Evolutionary conservation across 2,329 filamentous ascomycete genomes (phyloP).

Genomic region (Colletotrichum neosansevieriae): DNA sequence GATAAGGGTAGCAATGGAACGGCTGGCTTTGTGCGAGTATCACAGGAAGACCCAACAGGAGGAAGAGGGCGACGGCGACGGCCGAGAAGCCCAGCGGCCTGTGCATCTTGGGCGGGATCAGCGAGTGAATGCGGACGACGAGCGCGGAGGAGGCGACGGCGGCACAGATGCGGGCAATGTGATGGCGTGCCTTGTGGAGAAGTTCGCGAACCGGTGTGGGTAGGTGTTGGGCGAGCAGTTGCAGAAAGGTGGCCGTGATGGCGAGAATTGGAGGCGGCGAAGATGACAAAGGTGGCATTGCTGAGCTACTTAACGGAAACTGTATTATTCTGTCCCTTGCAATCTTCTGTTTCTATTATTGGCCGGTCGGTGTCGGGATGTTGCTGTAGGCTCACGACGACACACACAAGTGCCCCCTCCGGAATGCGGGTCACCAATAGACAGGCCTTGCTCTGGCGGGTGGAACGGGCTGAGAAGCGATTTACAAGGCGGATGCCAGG

Average conservation of each 20-base stretch:
- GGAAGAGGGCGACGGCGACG: conserved; percentile 12
- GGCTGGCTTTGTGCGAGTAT: conserved; percentile 35
- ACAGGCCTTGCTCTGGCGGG: neutral
- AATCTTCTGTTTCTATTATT: conserved; percentile 10
- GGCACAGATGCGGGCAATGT: conserved; percentile 1
- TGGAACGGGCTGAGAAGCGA: conserved; percentile 1
- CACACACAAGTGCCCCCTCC: neutral
- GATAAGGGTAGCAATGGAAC: conserved; percentile 40
- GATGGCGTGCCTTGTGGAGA: conserved; percentile 17
- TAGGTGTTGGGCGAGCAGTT: conserved; percentile 33
- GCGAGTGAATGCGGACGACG: conserved; percentile 27
- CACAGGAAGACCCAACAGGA: conserved; percentile 32
- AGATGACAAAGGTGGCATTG: conserved; percentile 22
- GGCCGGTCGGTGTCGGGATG: conserved; percentile 7
- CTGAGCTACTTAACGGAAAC: conserved; percentile 18
- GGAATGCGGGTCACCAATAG: conserved; percentile 5
- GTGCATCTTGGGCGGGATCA: conserved; percentile 33
- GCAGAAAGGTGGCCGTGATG: conserved; percentile 34
- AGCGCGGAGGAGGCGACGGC: conserved; percentile 19
- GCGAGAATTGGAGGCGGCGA: conserved; percentile 36
- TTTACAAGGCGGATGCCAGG: conserved; percentile 15
- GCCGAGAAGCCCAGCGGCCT: conserved; percentile 33
- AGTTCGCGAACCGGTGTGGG: conserved; percentile 32
- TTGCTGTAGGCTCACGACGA: neutral
- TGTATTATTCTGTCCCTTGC: conserved; percentile 1